Conservation (phyloP, 1,139 yeast genomes). For the Lodderomyces oxycetoniae region DNA sequence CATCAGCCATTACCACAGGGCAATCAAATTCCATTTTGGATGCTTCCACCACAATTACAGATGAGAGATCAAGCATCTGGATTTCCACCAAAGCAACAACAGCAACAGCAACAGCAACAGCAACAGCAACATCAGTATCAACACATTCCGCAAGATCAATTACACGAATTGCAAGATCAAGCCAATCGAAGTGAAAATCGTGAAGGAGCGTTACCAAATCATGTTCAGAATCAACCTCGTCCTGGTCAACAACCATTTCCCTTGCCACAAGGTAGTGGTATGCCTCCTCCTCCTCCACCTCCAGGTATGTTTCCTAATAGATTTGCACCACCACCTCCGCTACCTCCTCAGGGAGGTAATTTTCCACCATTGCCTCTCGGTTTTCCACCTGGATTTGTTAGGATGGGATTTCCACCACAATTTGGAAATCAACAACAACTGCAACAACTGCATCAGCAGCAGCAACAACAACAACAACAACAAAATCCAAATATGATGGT, state of each 20-base stretch:
- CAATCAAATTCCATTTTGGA: too few relatives aligned
- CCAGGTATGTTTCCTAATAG: slow-evolving; percentile 17
- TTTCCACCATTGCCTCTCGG: slow-evolving; percentile 18
- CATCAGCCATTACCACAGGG: too few relatives aligned
- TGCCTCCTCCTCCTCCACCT: slow-evolving; percentile 16
- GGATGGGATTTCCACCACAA: slow-evolving; percentile 16
- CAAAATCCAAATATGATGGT: too few relatives aligned
- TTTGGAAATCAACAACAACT: slow-evolving; percentile 16
- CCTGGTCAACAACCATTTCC: slow-evolving; percentile 3
- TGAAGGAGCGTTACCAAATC: too few relatives aligned
- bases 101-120: slow-evolving; percentile 8
- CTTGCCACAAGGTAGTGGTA: slow-evolving; percentile 4
- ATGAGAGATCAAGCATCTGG: too few relatives aligned
- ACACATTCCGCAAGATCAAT: too few relatives aligned
- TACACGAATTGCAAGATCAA: too few relatives aligned
- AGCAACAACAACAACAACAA: slow-evolving; percentile 1
- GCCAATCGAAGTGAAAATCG: too few relatives aligned
- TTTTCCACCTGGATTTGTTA: slow-evolving; percentile 16
- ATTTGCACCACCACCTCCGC: slow-evolving; percentile 17
- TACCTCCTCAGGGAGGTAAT: slow-evolving; percentile 14
- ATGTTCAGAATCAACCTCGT: slow-evolving; percentile 3
- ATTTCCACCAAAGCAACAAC: slow-evolving; percentile 9
- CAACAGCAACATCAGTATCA: slow-evolving; percentile 6
- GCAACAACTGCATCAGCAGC: slow-evolving; percentile 2
- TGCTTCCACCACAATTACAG: too few relatives aligned